Conservation (phyloP, 1,139 yeast species). For the Hyphopichia buzzinii region DNA sequence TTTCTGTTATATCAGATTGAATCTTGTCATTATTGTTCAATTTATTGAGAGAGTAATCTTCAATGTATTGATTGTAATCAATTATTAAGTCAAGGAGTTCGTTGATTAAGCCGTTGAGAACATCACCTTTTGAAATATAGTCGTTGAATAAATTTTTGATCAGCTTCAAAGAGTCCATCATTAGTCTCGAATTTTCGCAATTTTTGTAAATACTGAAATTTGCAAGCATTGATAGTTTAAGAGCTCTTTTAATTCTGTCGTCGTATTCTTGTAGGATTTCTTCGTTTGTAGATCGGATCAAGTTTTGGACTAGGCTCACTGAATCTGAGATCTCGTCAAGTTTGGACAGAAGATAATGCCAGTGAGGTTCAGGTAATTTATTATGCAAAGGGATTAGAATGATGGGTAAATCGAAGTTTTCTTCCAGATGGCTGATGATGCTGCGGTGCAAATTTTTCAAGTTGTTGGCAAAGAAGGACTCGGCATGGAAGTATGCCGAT, state of each 20-base stretch:
- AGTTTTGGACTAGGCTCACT: neutral
- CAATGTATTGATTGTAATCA: conserved; percentile 15
- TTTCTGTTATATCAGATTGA: neutral
- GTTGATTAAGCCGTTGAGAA: conserved; percentile 12
- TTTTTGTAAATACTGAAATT: neutral
- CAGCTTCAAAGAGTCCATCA: conserved; percentile 1
- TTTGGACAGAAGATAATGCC: neutral
- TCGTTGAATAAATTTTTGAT: neutral
- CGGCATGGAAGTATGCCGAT: neutral
- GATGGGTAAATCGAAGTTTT: neutral
- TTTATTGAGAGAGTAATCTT: conserved; percentile 3
- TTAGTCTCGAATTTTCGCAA: conserved; percentile 3
- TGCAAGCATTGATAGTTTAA: neutral
- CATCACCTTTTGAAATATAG: conserved; percentile 9
- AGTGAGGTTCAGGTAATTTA: neutral
- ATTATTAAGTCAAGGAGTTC: conserved; percentile 14
- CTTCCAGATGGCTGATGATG: neutral
- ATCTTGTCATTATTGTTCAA: neutral
- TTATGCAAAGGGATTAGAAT: neutral
- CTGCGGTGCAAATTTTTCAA: neutral
- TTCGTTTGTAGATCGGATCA: neutral
- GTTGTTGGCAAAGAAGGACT: neutral
- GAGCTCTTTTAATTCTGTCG: neutral
- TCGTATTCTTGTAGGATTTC: neutral
- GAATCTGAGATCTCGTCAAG: neutral